Conservation (phyloP, 2,329 filamentous ascomycete species). For the Aspergillus tubingensis region DNA sequence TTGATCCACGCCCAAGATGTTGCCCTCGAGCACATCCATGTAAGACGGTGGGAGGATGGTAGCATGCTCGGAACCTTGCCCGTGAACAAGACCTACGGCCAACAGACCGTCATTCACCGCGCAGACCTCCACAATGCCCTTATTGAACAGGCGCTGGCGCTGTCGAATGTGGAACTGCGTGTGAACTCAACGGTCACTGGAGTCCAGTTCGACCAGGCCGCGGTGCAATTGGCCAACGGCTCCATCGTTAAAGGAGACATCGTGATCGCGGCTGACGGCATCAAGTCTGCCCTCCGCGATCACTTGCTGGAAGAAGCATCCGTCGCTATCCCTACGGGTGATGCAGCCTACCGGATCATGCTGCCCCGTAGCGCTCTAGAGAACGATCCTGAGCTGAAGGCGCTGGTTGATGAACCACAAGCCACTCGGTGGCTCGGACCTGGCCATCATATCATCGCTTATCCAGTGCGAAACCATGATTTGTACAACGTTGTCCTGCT, state of each 20-base stretch:
- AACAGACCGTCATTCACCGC: conserved; percentile 39
- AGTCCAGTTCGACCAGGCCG: conserved; percentile 31
- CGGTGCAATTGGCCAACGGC: conserved; percentile 32
- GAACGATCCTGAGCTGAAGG: conserved; percentile 66
- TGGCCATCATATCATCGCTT: conserved; percentile 74
- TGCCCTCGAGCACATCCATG: conserved; percentile 37
- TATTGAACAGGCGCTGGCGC: conserved; percentile 30
- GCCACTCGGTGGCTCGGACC: conserved; percentile 77
- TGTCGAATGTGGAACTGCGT: conserved; percentile 33
- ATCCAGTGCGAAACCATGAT: conserved; percentile 67
- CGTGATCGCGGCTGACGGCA: conserved; percentile 56
- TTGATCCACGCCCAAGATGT: conserved; percentile 37
- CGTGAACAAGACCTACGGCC: conserved; percentile 38
- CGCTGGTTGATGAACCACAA: conserved; percentile 66
- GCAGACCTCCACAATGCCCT: conserved; percentile 39
- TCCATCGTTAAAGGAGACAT: conserved; percentile 45
- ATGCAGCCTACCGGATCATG: conserved; percentile 80
- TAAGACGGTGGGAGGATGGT: conserved; percentile 40
- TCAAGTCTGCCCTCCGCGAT: conserved; percentile 52
- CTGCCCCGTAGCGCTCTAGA: conserved; percentile 68
- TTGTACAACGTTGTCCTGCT: conserved; percentile 66
- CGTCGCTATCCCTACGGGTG: conserved; percentile 55
- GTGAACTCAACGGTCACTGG: conserved; percentile 32
- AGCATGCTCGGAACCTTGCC: conserved; percentile 34
- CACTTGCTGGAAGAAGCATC: conserved; percentile 38